Conservation (phyloP, 352 stramenopile species). For the Phytophthora podocarpi region DNA sequence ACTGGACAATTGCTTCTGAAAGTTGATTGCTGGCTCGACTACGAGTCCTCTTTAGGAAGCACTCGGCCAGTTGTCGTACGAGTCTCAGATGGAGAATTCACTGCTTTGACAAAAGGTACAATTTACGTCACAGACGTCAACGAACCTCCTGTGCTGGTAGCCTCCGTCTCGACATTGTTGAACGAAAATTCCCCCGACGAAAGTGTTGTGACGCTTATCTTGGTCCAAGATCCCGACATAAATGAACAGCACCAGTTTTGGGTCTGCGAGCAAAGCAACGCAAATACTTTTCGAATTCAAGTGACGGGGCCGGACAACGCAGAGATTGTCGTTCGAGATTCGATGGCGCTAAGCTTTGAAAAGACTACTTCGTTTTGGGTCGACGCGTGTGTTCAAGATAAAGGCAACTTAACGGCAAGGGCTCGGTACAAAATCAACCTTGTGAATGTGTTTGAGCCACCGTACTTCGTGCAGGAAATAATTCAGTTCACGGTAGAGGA, state of each 20-base stretch:
- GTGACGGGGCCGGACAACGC: slow-evolving; percentile 5
- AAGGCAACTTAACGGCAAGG: slow-evolving; percentile 24
- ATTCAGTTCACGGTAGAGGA: slow-evolving; percentile 41
- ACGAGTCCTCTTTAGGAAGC: slow-evolving; percentile 16
- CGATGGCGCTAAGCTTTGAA: slow-evolving; percentile 49
- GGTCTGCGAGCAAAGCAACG: slow-evolving; percentile 50
- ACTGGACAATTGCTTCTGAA: slow-evolving; percentile 25
- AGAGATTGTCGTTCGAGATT: slow-evolving; percentile 44
- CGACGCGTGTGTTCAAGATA: slow-evolving; percentile 56
- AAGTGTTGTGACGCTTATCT: slow-evolving; percentile 28
- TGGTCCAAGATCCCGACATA: slow-evolving; percentile 43
- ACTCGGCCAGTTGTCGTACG: slow-evolving; percentile 31
- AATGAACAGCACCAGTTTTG: slow-evolving; percentile 45
- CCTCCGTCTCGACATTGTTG: not conserved
- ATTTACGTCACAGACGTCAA: slow-evolving; percentile 52
- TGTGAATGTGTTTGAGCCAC: slow-evolving; percentile 57
- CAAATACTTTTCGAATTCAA: slow-evolving; percentile 39
- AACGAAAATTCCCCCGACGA: slow-evolving; percentile 19
- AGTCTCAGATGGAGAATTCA: slow-evolving; percentile 47
- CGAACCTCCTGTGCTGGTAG: slow-evolving; percentile 29
- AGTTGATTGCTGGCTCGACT: slow-evolving; percentile 28
- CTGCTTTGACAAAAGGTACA: slow-evolving; percentile 7
- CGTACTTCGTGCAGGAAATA: slow-evolving; percentile 36
- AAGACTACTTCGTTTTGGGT: slow-evolving; percentile 39
- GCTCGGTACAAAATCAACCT: slow-evolving; percentile 36